A percentile compares a stretch with the other conserved stretches of the same genome.
These are phyloP conservation scores for Ophiostoma piceae DNA, from an alignment of 2,329 filamentous ascomycete species.

Conservation along the genomic window DNA sequence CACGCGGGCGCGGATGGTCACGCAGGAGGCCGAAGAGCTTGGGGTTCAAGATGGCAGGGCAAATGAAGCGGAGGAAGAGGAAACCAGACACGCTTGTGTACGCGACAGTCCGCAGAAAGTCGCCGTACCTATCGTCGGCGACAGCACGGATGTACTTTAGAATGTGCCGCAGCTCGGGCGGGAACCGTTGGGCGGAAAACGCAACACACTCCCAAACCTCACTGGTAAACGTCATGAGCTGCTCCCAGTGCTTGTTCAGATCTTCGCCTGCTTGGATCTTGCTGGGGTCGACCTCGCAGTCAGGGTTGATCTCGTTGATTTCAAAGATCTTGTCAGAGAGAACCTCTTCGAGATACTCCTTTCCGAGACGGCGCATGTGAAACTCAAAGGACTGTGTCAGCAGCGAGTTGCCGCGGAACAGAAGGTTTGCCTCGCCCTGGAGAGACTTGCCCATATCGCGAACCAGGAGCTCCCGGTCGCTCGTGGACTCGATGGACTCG, in stretches of 20 bases:
- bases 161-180: constrained; percentile 74
- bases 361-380: constrained; percentile 90
- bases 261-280: constrained; percentile 63
- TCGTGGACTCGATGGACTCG: constrained; percentile 58
- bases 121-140: constrained; percentile 89
- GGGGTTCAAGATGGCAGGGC: constrained; percentile 90
- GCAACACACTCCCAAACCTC: constrained; percentile 82
- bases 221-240: constrained; percentile 69
- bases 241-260: constrained; percentile 75
- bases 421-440: constrained; percentile 82
- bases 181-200: constrained; percentile 67
- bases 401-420: constrained; percentile 92
- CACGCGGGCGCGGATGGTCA: constrained; percentile 76
- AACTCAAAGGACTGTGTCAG: constrained; percentile 90
- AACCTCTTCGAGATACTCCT: constrained; percentile 85
- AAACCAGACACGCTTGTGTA: constrained; percentile 96
- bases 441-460: constrained; percentile 74
- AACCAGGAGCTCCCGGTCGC: constrained; percentile 65
- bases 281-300: constrained; percentile 93
- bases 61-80: constrained; percentile 90
- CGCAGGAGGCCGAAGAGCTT: constrained; percentile 81
- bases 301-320: constrained; percentile 83
- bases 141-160: constrained; percentile 89
- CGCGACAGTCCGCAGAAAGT: constrained; percentile 80
- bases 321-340: constrained; percentile 79